These are phyloP conservation scores for Apiospora rasikravindrae DNA, from an alignment of 2,329 filamentous ascomycete genomes.

Conservation along the genomic window DNA sequence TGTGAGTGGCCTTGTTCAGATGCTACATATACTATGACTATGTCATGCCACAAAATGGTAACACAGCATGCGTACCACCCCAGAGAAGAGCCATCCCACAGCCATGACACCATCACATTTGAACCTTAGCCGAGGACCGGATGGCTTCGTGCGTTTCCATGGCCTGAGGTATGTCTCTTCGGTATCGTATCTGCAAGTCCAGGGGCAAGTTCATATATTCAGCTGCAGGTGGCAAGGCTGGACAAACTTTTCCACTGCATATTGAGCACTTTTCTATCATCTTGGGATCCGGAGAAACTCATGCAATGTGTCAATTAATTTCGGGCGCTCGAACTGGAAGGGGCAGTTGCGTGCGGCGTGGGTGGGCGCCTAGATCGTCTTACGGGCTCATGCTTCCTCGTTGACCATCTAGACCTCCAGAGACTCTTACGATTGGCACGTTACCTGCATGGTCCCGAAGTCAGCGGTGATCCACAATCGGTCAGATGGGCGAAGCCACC, in stretches of 20 bases:
- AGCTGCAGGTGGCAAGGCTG: neutral
- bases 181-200: neutral
- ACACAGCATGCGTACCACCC: neutral
- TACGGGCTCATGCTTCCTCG: neutral
- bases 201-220: too few relatives aligned
- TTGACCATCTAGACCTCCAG: neutral
- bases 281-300: neutral
- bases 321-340: neutral
- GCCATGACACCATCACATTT: too few relatives aligned
- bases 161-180: neutral
- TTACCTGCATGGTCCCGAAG: slow-evolving; percentile 7
- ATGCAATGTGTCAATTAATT: slow-evolving; percentile 17
- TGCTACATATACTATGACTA: neutral
- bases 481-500: neutral
- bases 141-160: neutral
- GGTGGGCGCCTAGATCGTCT: neutral
- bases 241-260: neutral
- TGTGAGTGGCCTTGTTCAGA: too few relatives aligned
- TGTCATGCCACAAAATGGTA: neutral
- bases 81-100: neutral
- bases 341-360: neutral
- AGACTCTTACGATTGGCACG: slow-evolving; percentile 9
- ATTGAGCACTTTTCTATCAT: neutral
- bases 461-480: neutral
- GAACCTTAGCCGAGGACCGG: neutral